A percentile compares a stretch with the other conserved stretches of the same genome.
Evolutionary conservation across 306 rosid species (phyloP).

Genomic region (Comarum palustre): DNA sequence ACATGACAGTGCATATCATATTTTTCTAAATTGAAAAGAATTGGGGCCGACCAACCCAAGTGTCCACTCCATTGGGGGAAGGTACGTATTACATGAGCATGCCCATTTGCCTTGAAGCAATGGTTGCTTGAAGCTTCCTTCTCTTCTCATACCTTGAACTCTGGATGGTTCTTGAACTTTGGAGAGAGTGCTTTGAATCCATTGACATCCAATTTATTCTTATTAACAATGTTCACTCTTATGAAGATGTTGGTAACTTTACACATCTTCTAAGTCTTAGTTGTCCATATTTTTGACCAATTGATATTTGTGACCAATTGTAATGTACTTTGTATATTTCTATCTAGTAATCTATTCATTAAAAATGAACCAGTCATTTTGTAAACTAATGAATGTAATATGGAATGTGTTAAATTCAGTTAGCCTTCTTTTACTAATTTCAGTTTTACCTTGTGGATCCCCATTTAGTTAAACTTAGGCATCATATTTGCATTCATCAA

Average conservation of each 20-base stretch:
- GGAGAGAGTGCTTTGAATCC: not conserved
- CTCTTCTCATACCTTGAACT: not conserved
- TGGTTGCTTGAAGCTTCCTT: not conserved
- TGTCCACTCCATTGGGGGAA: not conserved
- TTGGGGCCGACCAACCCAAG: constrained; percentile 15
- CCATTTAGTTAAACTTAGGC: not conserved
- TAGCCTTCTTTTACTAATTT: constrained; percentile 1
- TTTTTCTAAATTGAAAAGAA: not conserved
- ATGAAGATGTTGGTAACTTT: not conserved
- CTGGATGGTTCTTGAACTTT: not conserved
- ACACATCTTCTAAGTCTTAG: not conserved
- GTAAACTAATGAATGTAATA: no score
- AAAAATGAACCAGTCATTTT: no score
- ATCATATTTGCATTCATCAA: not conserved
- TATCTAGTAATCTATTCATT: no score
- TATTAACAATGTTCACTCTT: no score
- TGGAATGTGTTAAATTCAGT: no score
- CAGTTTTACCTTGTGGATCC: constrained; percentile 17
- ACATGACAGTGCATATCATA: not conserved
- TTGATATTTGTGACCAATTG: not conserved
- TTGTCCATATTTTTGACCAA: not conserved
- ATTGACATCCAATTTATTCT: not conserved
- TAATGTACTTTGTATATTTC: no score
- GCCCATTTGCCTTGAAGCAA: not conserved
- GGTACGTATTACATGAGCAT: not conserved